A percentile compares a stretch with the other conserved stretches of the same genome.
These are phyloP conservation scores for Globisporangium perplexum DNA, from an alignment of 352 stramenopile genomes.

Conservation along the genomic window DNA sequence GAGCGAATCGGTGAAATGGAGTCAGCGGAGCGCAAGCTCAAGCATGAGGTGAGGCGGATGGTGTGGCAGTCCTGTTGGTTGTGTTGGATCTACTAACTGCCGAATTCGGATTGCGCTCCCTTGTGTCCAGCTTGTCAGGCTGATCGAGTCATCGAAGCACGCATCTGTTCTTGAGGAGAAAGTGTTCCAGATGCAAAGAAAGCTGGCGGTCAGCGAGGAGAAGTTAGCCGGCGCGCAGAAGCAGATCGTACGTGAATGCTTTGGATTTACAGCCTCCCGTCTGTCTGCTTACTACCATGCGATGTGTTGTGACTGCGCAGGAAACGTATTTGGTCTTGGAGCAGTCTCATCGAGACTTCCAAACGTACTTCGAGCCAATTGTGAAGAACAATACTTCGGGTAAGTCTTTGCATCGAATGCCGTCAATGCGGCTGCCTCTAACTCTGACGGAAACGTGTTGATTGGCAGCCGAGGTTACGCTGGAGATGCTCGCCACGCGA, in stretches of 20 bases:
- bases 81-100: not conserved
- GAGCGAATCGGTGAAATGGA: slow-evolving; percentile 60
- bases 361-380: slow-evolving; percentile 41
- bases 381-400: slow-evolving; percentile 38
- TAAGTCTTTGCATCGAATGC: slow-evolving; percentile 14
- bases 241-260: slow-evolving; percentile 34
- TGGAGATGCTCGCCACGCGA: slow-evolving; percentile 36
- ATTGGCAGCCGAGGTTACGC: slow-evolving; percentile 23
- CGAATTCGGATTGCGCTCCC: no score
- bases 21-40: slow-evolving; percentile 53
- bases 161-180: slow-evolving; percentile 61
- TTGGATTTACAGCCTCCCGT: not conserved
- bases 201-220: slow-evolving; percentile 51
- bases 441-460: not conserved
- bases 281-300: not conserved
- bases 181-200: slow-evolving; percentile 42
- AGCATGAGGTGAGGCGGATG: slow-evolving; percentile 38
- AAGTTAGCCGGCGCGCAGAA: slow-evolving; percentile 33
- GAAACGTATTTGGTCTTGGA: slow-evolving; percentile 35
- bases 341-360: slow-evolving; percentile 35
- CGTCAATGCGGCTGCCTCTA: not conserved
- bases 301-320: slow-evolving; percentile 10
- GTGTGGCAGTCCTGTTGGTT: no score
- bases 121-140: slow-evolving; percentile 38
- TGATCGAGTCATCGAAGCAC: slow-evolving; percentile 62